phyloP scores from a whole-genome alignment of 2,329 filamentous ascomycete species.

The Botrytis fragariae region DNA sequence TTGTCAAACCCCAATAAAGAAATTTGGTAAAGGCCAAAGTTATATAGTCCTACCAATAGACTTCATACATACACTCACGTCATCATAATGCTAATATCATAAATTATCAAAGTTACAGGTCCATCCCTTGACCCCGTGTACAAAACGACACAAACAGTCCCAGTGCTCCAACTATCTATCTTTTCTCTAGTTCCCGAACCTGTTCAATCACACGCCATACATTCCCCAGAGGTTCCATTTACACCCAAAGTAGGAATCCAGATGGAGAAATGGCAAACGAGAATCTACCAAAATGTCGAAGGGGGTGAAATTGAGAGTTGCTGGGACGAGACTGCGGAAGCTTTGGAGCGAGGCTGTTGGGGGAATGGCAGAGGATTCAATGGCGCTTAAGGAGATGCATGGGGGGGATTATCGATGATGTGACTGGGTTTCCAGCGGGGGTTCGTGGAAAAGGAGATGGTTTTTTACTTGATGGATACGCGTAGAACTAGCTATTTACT shows the following conservation, averaged over 20 bases:
- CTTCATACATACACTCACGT: neutral
- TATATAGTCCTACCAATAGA: neutral
- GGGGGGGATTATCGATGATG: too few relatives aligned
- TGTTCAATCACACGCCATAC: neutral
- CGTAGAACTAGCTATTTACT: neutral
- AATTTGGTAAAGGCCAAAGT: neutral
- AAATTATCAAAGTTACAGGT: neutral
- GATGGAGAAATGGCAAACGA: too few relatives aligned
- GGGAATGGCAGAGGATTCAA: too few relatives aligned
- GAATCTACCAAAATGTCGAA: too few relatives aligned
- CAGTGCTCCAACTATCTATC: neutral
- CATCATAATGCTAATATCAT: neutral
- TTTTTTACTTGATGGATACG: too few relatives aligned
- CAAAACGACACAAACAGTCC: neutral
- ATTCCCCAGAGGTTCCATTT: neutral
- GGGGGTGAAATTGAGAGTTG: too few relatives aligned
- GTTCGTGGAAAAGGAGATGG: too few relatives aligned
- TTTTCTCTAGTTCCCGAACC: fast-evolving
- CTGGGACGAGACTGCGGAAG: too few relatives aligned
- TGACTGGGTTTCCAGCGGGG: fast-evolving
- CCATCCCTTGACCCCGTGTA: neutral
- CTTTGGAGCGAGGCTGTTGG: too few relatives aligned
- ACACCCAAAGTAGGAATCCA: neutral
- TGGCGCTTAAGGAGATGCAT: too few relatives aligned
- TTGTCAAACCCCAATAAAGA: neutral